Evolutionary conservation across 2,329 filamentous ascomycete species (phyloP).

Genomic region (Colletotrichum destructivum): DNA sequence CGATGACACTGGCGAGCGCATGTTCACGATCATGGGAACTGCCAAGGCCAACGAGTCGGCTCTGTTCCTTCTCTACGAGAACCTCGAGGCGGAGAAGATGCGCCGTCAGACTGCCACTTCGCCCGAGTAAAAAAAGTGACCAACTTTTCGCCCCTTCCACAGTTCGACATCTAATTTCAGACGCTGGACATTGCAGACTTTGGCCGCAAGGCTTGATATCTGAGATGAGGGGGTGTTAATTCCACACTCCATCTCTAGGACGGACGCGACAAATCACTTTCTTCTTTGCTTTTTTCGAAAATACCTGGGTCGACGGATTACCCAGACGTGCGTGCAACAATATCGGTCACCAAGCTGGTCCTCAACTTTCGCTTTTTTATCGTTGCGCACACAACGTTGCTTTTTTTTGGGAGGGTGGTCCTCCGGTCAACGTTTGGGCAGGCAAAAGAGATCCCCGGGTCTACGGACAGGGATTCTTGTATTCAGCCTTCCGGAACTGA

Average conservation of each 20-base stretch:
- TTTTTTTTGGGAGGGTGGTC: slow-evolving; percentile 38
- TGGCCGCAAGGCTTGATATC: slow-evolving; percentile 37
- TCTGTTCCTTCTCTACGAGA: slow-evolving; percentile 96
- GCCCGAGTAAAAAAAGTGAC: slow-evolving; percentile 60
- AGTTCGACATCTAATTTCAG: slow-evolving; percentile 15
- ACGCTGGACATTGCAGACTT: slow-evolving; percentile 37
- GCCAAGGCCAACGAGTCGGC: slow-evolving; percentile 95
- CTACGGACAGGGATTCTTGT: slow-evolving; percentile 32
- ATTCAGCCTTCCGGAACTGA: slow-evolving; percentile 30
- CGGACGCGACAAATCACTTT: slow-evolving; percentile 23
- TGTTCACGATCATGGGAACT: slow-evolving; percentile 99
- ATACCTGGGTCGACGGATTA: slow-evolving; percentile 21
- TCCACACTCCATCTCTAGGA: slow-evolving; percentile 22
- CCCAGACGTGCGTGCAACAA: slow-evolving; percentile 18
- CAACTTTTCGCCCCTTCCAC: slow-evolving; percentile 29
- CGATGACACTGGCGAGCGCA: slow-evolving; percentile 96
- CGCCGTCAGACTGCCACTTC: slow-evolving; percentile 80
- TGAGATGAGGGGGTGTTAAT: neutral
- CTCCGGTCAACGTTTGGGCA: slow-evolving; percentile 42
- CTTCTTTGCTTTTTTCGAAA: slow-evolving; percentile 18
- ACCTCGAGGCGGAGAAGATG: slow-evolving; percentile 99
- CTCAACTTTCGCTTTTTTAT: slow-evolving; percentile 30
- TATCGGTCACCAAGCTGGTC: slow-evolving; percentile 18
- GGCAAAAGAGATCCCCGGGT: slow-evolving; percentile 34
- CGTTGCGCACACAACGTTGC: slow-evolving; percentile 23